phyloP scores from a whole-genome alignment of 495 filamentous ascomycete species.

The Hamigera avellanea region DNA sequence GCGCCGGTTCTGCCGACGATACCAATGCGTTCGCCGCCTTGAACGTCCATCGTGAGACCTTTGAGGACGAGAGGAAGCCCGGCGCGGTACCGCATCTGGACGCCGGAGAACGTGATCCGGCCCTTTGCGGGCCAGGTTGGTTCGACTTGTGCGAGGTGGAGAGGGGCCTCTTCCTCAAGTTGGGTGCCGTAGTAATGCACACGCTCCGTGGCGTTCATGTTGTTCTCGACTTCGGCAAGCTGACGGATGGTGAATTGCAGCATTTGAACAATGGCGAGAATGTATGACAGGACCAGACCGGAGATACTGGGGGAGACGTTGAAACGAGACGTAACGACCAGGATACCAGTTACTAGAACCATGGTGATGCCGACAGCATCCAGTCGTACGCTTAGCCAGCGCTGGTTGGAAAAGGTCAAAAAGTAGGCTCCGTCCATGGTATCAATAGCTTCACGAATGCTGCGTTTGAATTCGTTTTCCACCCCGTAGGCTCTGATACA shows the following conservation, averaged over 20 bases:
- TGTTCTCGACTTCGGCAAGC: slow-evolving; percentile 91
- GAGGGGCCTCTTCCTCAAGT: slow-evolving; percentile 79
- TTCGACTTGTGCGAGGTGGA: slow-evolving; percentile 55
- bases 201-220: slow-evolving; percentile 93
- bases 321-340: slow-evolving; percentile 93
- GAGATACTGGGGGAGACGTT: slow-evolving; percentile 71
- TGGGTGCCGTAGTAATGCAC: slow-evolving; percentile 83
- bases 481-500: slow-evolving; percentile 85
- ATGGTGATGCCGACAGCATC: slow-evolving; percentile 72
- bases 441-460: slow-evolving; percentile 62
- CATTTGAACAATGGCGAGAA: slow-evolving; percentile 90
- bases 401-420: slow-evolving; percentile 85
- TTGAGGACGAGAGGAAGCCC: slow-evolving; percentile 77
- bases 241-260: slow-evolving; percentile 91
- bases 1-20: slow-evolving; percentile 91
- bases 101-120: slow-evolving; percentile 72
- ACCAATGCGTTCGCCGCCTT: slow-evolving; percentile 80
- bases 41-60: slow-evolving; percentile 63
- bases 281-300: slow-evolving; percentile 84
- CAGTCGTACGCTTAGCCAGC: slow-evolving; percentile 78
- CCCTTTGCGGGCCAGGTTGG: slow-evolving; percentile 73
- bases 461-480: slow-evolving; percentile 55
- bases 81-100: slow-evolving; percentile 82
- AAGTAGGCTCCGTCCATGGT: slow-evolving; percentile 91
- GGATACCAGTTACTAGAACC: slow-evolving; percentile 76